These are phyloP conservation scores for Ambrosia artemisiifolia DNA, from an alignment of 129 eudicot genomes.

Conservation along the genomic window DNA sequence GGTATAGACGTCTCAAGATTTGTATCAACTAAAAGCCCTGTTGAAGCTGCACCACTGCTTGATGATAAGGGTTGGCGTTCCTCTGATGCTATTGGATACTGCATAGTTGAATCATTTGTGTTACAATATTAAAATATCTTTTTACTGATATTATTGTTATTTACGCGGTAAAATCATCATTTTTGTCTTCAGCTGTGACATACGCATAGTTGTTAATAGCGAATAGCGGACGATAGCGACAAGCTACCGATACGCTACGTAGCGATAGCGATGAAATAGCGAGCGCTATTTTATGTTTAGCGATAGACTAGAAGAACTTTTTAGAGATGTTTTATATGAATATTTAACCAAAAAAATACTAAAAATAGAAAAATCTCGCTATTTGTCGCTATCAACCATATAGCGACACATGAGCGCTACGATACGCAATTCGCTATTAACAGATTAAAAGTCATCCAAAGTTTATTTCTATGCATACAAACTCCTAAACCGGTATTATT, in stretches of 20 bases:
- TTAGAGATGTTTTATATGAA: too few species aligned
- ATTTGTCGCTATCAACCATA: too few species aligned
- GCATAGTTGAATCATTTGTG: slow-evolving; percentile 16
- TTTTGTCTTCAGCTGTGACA: not conserved
- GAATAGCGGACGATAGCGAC: too few species aligned
- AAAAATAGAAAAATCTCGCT: too few species aligned
- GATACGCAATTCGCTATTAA: too few species aligned
- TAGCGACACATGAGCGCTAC: too few species aligned
- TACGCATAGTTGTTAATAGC: too few species aligned
- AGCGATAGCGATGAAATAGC: too few species aligned
- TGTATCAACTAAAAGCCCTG: slow-evolving; percentile 83
- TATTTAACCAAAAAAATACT: too few species aligned
- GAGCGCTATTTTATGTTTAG: too few species aligned
- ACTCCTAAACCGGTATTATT: not conserved
- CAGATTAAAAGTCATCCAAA: not conserved
- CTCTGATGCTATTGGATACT: slow-evolving; percentile 82
- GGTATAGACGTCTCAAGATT: slow-evolving; percentile 85
- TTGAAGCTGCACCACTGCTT: slow-evolving; percentile 44
- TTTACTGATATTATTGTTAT: not conserved
- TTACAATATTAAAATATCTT: not conserved
- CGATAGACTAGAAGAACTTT: too few species aligned
- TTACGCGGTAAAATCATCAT: not conserved
- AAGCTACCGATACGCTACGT: too few species aligned
- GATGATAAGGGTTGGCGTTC: slow-evolving; percentile 80
- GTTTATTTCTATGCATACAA: not conserved